A percentile compares a stretch with the other conserved stretches of the same genome.
Conservation (phyloP, 2,329 filamentous ascomycete species). For the Botrytis byssoidea region DNA sequence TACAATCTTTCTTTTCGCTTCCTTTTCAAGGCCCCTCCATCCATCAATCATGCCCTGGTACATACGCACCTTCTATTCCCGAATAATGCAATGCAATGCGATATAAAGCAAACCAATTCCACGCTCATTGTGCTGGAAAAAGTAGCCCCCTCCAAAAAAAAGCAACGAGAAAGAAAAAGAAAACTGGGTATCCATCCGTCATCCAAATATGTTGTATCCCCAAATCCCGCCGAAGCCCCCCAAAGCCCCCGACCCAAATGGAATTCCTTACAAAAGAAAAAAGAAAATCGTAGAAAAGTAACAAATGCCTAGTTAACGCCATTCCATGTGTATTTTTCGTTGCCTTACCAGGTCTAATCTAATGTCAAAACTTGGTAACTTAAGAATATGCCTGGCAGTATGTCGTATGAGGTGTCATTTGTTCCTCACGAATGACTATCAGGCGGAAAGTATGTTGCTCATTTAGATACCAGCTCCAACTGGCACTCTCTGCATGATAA, state of each 20-base stretch:
- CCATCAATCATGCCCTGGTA: neutral
- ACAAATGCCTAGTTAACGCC: neutral
- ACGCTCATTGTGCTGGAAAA: neutral
- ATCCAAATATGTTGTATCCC: conserved; percentile 8
- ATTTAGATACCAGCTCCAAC: conserved; percentile 5
- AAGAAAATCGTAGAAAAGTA: neutral
- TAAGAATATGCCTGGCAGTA: neutral
- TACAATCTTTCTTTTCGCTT: neutral
- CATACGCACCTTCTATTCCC: conserved; percentile 9
- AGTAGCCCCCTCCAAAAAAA: neutral
- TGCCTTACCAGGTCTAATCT: conserved; percentile 7
- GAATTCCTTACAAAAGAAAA: neutral
- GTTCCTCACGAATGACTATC: neutral
- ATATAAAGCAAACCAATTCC: conserved; percentile 7
- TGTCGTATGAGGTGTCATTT: neutral
- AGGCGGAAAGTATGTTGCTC: neutral
- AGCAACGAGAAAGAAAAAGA: neutral
- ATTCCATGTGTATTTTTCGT: conserved; percentile 10
- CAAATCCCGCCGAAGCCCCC: neutral
- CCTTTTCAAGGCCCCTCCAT: neutral
- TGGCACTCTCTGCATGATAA: conserved; percentile 27
- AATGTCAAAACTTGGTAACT: neutral
- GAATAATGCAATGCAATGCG: conserved; percentile 2
- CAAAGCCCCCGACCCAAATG: neutral
- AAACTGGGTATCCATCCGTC: conserved; percentile 16